phyloP scores from a whole-genome alignment of 257 asterid genomes.

The Solanum chiquidenum region DNA sequence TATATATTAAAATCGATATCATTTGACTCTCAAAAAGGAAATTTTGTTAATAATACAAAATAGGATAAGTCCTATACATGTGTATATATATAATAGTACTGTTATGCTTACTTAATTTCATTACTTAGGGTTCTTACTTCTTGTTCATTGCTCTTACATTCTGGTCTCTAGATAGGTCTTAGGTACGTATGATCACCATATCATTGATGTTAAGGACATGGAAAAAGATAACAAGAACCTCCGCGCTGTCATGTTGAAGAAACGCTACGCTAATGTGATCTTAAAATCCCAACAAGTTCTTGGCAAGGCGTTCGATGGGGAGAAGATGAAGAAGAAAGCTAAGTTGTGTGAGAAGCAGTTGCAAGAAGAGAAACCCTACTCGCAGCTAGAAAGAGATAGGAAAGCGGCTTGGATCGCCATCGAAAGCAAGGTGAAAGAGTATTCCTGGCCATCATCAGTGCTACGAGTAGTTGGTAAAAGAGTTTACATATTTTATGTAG shows the following conservation, averaged over 20 bases:
- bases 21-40: neutral
- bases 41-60: neutral
- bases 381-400: neutral
- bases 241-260: neutral
- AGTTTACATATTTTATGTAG: neutral
- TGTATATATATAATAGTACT: too few relatives aligned
- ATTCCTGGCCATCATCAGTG: neutral
- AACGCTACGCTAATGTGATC: neutral
- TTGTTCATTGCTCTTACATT: neutral
- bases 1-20: neutral
- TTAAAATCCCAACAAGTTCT: neutral
- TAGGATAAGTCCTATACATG: neutral
- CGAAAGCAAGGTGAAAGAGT: neutral
- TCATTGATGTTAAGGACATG: neutral
- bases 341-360: too few relatives aligned
- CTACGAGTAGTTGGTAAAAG: neutral
- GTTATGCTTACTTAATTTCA: neutral
- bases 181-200: neutral
- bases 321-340: neutral
- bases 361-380: neutral
- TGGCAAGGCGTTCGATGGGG: neutral
- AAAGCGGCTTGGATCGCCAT: neutral
- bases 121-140: neutral
- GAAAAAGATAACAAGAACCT: neutral
- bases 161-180: neutral